phyloP scores from a whole-genome alignment of 805 yeast species.

The Starmera caribaea region DNA sequence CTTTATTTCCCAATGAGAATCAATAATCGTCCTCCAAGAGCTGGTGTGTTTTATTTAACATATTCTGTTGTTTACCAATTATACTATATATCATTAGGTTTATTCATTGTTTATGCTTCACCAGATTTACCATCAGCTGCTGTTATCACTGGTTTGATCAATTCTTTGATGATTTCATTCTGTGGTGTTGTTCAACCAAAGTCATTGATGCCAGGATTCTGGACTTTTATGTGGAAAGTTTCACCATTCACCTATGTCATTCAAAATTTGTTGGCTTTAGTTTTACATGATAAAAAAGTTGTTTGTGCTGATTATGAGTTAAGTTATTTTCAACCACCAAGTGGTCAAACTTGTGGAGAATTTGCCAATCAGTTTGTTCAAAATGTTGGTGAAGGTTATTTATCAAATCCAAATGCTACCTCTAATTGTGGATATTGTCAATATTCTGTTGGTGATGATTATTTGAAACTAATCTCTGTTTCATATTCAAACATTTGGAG shows the following conservation, averaged over 20 bases:
- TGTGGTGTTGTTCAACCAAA: slow-evolving; percentile 29
- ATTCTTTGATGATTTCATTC: slow-evolving; percentile 24
- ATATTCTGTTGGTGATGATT: slow-evolving; percentile 36
- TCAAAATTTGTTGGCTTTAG: slow-evolving; percentile 35
- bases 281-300: slow-evolving; percentile 43
- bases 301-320: slow-evolving; percentile 38
- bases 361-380: slow-evolving; percentile 37
- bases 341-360: slow-evolving; percentile 52
- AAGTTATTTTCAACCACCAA: slow-evolving; percentile 40
- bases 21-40: slow-evolving; percentile 29
- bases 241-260: slow-evolving; percentile 57
- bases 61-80: slow-evolving; percentile 34
- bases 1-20: slow-evolving; percentile 42
- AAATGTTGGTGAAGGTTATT: slow-evolving; percentile 39
- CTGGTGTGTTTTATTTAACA: slow-evolving; percentile 41
- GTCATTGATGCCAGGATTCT: slow-evolving; percentile 56
- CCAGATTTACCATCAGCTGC: slow-evolving; percentile 68
- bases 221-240: slow-evolving; percentile 61
- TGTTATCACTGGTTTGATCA: slow-evolving; percentile 39
- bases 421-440: slow-evolving; percentile 40
- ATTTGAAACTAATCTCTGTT: slow-evolving; percentile 32
- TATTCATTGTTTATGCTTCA: slow-evolving; percentile 44
- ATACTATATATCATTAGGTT: slow-evolving; percentile 35
- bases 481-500: slow-evolving; percentile 49
- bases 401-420: slow-evolving; percentile 39